Base-by-base conservation (phyloP, 2,329 filamentous ascomycete genomes). In the Ambrosiella cleistominuta region DNA sequence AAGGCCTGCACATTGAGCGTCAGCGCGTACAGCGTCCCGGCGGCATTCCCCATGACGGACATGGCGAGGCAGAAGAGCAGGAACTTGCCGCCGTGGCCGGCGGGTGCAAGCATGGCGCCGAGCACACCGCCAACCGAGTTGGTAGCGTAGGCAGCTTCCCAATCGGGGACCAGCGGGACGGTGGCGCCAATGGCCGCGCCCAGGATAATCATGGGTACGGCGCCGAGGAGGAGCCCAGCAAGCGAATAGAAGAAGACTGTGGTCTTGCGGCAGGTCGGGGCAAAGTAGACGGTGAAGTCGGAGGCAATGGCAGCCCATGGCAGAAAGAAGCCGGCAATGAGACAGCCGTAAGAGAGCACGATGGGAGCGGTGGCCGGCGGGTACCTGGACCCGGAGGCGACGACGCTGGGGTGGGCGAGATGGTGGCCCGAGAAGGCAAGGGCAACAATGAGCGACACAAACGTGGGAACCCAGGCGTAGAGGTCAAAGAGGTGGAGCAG, bases 401-500 rank as follows among this genome's bases (percentile, higher is more conserved):
- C 19, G 19, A 27, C 27, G 4, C 27, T 27, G 62, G 75, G 73
- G 1, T 70, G 57, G 17, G 64, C 66, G n/a, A 74, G 61, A 45
- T 68, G 63, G 45, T 67, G 67, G 0, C 69, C 71, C 13, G 71
- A 71, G 40, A 68, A 70, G 1, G 71, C 70, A 2, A 69, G 66
- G 1, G 69, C 67, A 52, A 73, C 71, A 39, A 72, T 62, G 45
- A 74, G 66, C 27, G 70, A 68, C 3, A 73, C 62, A 7, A 74
- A 57, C 1, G 71, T 68, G 0, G 70, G 70, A 27, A 75, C 69
- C 74, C 74, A 76, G 2, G 73, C 69, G 64, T 70, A 76, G 13
- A 69, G 66, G 61, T 76, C 72, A 59, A 74, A 76, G 15, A 69
- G 60, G 60, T 76, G 71, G 42, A 77, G 65, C 2, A 69, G 64